phyloP scores from a whole-genome alignment of 176 grass and related monocot genomes.

The Lolium multiflorum region DNA sequence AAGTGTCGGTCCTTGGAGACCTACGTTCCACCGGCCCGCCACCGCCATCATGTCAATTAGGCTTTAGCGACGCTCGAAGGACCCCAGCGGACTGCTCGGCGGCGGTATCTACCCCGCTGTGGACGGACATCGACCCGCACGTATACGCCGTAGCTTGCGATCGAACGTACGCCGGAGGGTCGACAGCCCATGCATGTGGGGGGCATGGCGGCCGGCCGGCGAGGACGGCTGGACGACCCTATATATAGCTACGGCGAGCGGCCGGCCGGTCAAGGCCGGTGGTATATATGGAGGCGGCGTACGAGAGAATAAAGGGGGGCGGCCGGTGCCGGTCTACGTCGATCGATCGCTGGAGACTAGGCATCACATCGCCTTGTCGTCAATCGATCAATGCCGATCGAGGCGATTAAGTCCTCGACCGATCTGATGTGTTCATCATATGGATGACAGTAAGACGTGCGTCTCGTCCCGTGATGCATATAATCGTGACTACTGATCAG shows the following conservation, averaged over 20 bases:
- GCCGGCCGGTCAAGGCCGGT: neutral
- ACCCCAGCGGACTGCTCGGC: neutral
- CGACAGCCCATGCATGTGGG: no score
- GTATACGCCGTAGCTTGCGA: no score
- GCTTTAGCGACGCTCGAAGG: neutral
- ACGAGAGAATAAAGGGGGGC: neutral
- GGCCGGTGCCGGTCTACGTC: neutral
- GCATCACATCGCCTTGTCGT: conserved; percentile 47
- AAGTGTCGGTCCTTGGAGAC: no score
- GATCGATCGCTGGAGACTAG: neutral
- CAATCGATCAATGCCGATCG: neutral
- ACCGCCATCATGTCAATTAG: no score
- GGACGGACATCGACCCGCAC: neutral
- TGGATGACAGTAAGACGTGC: conserved; percentile 25
- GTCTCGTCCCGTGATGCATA: no score
- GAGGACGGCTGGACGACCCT: neutral
- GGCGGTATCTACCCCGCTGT: neutral
- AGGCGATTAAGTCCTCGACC: neutral
- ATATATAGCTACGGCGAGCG: neutral
- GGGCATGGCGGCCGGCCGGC: no score
- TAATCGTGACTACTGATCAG: no score
- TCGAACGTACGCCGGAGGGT: no score
- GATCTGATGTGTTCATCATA: neutral
- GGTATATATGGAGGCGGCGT: conserved; percentile 34
- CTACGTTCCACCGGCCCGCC: no score